Conservation (phyloP, 2,329 filamentous ascomycete species). For the Gremmenia infestans region DNA sequence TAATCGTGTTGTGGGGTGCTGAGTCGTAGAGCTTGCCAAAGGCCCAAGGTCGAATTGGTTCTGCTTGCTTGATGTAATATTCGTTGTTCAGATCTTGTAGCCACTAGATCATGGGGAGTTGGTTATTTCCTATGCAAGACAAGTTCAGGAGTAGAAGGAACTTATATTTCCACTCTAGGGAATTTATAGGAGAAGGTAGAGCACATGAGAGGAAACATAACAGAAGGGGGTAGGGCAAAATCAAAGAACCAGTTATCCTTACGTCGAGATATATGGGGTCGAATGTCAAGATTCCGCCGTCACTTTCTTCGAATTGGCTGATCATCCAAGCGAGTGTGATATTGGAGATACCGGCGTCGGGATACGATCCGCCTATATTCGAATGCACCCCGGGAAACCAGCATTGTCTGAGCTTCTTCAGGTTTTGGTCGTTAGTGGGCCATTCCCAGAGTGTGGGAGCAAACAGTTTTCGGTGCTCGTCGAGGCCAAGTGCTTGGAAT, state of each 20-base stretch:
- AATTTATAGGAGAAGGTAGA: too few relatives aligned
- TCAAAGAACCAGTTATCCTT: too few relatives aligned
- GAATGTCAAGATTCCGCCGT: conserved; percentile 32
- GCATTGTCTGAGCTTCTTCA: conserved; percentile 35
- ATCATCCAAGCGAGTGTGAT: conserved; percentile 47
- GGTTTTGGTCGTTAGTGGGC: conserved; percentile 11
- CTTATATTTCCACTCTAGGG: too few relatives aligned
- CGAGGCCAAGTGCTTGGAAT: conserved; percentile 45
- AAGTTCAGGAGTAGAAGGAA: too few relatives aligned
- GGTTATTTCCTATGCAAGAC: too few relatives aligned
- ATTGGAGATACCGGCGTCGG: conserved; percentile 40
- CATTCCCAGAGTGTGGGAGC: conserved; percentile 35
- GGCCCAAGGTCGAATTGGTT: conserved; percentile 26
- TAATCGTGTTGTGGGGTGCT: conserved; percentile 9
- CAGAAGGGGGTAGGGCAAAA: too few relatives aligned
- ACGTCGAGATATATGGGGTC: conserved; percentile 28
- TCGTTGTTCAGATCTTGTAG: conserved; percentile 22
- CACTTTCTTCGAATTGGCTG: conserved; percentile 30
- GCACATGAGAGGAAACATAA: too few relatives aligned
- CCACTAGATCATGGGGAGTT: too few relatives aligned
- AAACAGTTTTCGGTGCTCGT: conserved; percentile 40
- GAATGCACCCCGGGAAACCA: conserved; percentile 44
- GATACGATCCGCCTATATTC: conserved; percentile 44
- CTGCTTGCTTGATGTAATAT: conserved; percentile 12
- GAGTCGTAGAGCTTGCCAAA: conserved; percentile 31